These are phyloP conservation scores for Beta lomatogona DNA, from an alignment of 179 eudicot species.

Conservation along the genomic window DNA sequence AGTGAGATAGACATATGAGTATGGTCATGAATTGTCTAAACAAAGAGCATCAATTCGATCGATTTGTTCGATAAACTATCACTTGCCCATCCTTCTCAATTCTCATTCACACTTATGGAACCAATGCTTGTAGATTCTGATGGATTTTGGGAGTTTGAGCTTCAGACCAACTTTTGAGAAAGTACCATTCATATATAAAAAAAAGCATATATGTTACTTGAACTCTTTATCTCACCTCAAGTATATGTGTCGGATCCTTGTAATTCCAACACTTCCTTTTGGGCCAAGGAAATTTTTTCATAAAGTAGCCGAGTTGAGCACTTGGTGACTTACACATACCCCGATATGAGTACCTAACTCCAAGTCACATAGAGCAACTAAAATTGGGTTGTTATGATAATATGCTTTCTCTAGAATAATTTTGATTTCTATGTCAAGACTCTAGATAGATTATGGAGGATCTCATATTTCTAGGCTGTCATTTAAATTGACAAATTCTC, in stretches of 20 bases:
- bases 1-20: neutral
- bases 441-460: neutral
- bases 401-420: neutral
- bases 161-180: neutral
- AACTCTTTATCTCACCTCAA: no score
- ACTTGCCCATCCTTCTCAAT: slow-evolving; percentile 11
- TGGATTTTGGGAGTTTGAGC: neutral
- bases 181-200: neutral
- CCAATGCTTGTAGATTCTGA: neutral
- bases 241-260: no score
- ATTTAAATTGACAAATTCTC: neutral
- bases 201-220: neutral
- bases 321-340: no score
- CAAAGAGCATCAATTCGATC: slow-evolving; percentile 23
- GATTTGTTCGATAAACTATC: slow-evolving; percentile 9
- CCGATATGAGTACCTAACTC: no score
- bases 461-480: neutral
- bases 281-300: no score
- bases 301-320: no score
- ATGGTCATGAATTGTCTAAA: neutral
- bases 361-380: neutral
- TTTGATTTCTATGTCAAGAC: neutral
- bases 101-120: neutral
- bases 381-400: neutral
- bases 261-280: no score